phyloP scores from a whole-genome alignment of 352 stramenopile genomes.

The Phytophthora sp. region DNA sequence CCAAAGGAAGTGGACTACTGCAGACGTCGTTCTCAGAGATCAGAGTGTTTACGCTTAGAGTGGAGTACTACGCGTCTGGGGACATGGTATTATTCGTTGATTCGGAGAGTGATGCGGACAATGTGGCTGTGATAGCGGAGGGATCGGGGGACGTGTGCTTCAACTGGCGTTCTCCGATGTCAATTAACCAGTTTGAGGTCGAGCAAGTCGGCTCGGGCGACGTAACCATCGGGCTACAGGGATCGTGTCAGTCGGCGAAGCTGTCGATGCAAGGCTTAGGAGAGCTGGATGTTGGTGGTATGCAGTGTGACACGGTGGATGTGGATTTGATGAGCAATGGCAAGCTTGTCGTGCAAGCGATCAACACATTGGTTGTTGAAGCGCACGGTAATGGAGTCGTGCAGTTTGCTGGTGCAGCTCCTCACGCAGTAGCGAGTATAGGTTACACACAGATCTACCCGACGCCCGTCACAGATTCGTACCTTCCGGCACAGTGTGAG shows the following conservation, averaged over 20 bases:
- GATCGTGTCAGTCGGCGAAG: constrained; percentile 19
- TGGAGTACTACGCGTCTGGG: constrained; percentile 24
- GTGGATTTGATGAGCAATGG: constrained; percentile 48
- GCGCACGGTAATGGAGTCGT: constrained; percentile 22
- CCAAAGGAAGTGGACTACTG: constrained; percentile 26
- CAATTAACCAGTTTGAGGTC: constrained; percentile 12
- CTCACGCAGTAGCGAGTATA: constrained; percentile 16
- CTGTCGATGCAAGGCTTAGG: constrained; percentile 37
- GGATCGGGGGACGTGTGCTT: constrained; percentile 31
- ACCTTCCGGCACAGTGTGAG: constrained; percentile 22
- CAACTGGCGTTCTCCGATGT: constrained; percentile 5
- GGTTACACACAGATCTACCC: constrained; percentile 14
- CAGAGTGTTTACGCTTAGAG: constrained; percentile 15
- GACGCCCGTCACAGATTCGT: constrained; percentile 3
- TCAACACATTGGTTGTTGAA: constrained; percentile 20
- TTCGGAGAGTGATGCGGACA: constrained; percentile 14
- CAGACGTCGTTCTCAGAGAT: constrained; percentile 22
- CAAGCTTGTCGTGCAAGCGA: constrained; percentile 46
- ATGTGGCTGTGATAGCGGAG: constrained; percentile 10
- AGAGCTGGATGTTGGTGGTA: constrained; percentile 40
- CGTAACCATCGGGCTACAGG: constrained; percentile 20
- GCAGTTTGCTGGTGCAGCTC: constrained; percentile 17
- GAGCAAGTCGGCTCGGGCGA: constrained; percentile 27
- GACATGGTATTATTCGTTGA: constrained; percentile 13
- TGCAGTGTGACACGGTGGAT: constrained; percentile 44